Conservation (phyloP, 2,329 filamentous ascomycete species). For the Drechslerella dactyloides region DNA sequence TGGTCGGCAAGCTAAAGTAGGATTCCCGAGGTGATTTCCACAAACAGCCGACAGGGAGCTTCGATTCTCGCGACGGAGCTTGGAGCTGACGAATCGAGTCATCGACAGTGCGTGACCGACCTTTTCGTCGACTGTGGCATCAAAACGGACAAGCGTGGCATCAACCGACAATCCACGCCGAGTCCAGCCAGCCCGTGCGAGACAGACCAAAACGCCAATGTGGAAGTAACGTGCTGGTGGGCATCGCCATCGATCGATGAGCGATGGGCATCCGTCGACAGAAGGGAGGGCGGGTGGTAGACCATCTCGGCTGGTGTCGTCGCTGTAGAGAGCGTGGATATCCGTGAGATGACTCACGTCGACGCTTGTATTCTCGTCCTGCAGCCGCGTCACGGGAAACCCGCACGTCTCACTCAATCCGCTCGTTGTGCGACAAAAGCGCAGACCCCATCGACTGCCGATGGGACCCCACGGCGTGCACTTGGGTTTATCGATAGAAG, state of each 20-base stretch:
- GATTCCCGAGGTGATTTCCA: conserved; percentile 17
- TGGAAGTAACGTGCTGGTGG: not conserved
- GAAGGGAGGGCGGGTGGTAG: not conserved
- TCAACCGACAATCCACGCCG: too few relatives aligned
- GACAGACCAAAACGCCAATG: too few relatives aligned
- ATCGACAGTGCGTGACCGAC: too few relatives aligned
- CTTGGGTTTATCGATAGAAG: conserved; percentile 4
- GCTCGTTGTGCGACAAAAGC: conserved; percentile 35
- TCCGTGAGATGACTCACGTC: conserved; percentile 40
- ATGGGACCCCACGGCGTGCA: conserved; percentile 19
- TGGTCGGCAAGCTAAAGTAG: conserved; percentile 14
- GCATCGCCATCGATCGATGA: not conserved
- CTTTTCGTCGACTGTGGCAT: too few relatives aligned
- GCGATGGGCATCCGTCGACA: not conserved
- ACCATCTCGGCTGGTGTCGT: too few relatives aligned
- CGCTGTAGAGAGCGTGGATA: too few relatives aligned
- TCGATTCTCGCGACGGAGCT: too few relatives aligned
- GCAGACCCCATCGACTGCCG: conserved; percentile 16
- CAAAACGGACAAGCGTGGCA: too few relatives aligned
- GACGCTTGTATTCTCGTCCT: not conserved
- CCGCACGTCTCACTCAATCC: conserved; percentile 33
- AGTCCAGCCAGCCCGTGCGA: too few relatives aligned
- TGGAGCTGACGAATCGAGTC: too few relatives aligned
- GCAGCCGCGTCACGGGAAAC: conserved; percentile 42
- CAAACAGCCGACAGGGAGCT: too few relatives aligned